Evolutionary conservation across 768 basidiomycete species (phyloP), one percentile per base, ranked within the genome.

Genomic region (Megacollybia marginata): DNA sequence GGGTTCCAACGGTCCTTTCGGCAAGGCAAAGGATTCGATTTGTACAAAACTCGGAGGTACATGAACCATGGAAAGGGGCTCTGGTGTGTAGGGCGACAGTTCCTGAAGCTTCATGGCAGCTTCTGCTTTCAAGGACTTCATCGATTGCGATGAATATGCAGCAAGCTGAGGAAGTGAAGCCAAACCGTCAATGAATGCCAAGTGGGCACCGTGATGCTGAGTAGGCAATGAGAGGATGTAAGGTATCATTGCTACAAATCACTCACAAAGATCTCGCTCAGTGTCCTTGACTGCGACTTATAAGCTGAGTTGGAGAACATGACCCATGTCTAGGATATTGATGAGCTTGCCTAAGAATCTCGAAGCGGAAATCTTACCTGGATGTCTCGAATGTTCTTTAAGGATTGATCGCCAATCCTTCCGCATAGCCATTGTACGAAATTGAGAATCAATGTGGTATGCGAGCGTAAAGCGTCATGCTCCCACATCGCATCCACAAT

Each of bases 121-220:
- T 12, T 82, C 80, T 4, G 62, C 62, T 57, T 80, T 85, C 45
- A 96, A 69, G n/a, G 67, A 62, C n/a, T 64, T 70, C 20, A 96
- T 60, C 4, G 78, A 74, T 3, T 76, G 72, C 13, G 61, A 62
- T 1, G 90, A 81, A 58, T 85, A 83, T 9, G 82, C 68, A 15
- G 84, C 67, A 34, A 85, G 65, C 61, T 88, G 87, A 44, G 89
- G 84, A 15, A 92, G 70, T 3, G 90, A 84, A 33, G 79, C 83
- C 2, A 97, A 69, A 34, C 94, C 93, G 62, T 99, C 96, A 16
- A 98, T 69, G 59, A 92, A 81, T 1, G 88, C 86, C 90, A 99
- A 88, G 55, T 86, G 82, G 1, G 93, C 94, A 5, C 88, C 94
- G 59, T 99, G 92, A 59, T 89, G 85, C 93, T 96, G 55, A 15